Base-by-base conservation (phyloP, 352 stramenopile genomes). In the Globisporangium nunn region DNA sequence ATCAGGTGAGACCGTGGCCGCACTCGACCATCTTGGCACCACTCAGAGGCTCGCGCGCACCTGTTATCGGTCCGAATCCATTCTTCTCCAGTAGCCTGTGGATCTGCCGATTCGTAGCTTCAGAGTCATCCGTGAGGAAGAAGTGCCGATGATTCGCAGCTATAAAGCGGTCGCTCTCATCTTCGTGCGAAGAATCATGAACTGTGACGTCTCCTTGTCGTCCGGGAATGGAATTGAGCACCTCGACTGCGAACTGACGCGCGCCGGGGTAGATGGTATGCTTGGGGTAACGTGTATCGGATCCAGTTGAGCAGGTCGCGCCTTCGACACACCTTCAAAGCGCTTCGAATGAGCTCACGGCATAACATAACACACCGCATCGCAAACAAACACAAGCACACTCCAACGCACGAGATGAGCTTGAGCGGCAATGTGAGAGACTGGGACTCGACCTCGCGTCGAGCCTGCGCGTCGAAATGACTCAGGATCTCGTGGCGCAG, bases 181-280 rank as follows among this genome's bases (percentile, higher is more conserved):
- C 41, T 8, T 47, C 41, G 41, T 47, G 15, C 15, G 41, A 14
- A 47, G 15, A 23, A n/a, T 48, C 43, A 6, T 14, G 4, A 11
- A 51, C 46, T 39, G 46, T 35, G 46, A 18, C 7, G 6, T 48
- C 43, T 48, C 43, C 11, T 30, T 23, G 43, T 14, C 3, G 35
- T 14, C 4, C 31, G 8, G 39, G 28, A 14, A 31, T 29, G 14
- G 35, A 33, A 39, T 15, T 37, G 15, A 64, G 44, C 6, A 66
- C 58, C 29, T 66, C 60, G 3, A 23, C 10, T 15, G 30, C 33
- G 39, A 67, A 66, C 51, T 67, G 61, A 4, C 44, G 23, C 3
- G 39, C 44, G 29, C 62, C 62, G n/a, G 62, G 62, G 33, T 67
- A 67, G 17, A 64, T 30, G 2, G 59, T 67, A 18, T 44, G 35